A percentile compares a stretch with the other conserved stretches of the same genome.
Conservation (phyloP, 2,329 filamentous ascomycete genomes). For the Ophiostoma triangulosporum region DNA sequence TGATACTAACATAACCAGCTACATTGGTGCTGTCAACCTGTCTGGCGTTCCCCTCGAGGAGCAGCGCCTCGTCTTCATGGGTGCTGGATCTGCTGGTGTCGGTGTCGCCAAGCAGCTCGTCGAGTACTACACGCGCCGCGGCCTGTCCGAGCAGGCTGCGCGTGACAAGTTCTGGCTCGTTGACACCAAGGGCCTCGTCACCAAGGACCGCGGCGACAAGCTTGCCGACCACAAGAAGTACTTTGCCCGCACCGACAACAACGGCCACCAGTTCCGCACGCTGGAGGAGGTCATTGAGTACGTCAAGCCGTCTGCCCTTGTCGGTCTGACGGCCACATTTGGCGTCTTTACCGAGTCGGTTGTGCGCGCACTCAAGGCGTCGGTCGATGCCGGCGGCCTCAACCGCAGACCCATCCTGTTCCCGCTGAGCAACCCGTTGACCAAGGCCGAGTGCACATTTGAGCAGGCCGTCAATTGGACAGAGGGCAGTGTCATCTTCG, state of each 20-base stretch:
- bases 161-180: constrained; percentile 93
- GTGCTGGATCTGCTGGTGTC: constrained; percentile 87
- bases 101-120: constrained; percentile 97
- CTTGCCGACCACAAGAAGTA: constrained; percentile 81
- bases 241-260: constrained; percentile 52
- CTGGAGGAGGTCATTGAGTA: constrained; percentile 88
- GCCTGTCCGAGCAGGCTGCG: constrained; percentile 76
- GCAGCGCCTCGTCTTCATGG: constrained; percentile 91
- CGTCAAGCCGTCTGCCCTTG: constrained; percentile 85
- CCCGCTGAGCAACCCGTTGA: constrained; percentile 89
- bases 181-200: constrained; percentile 92
- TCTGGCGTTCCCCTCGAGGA: constrained; percentile 77
- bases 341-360: constrained; percentile 87
- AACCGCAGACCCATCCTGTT: constrained; percentile 84
- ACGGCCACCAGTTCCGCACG: constrained; percentile 57
- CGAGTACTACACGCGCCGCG: constrained; percentile 89
- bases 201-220: constrained; percentile 81
- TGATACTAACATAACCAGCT: constrained; percentile 26
- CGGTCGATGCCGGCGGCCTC: constrained; percentile 46
- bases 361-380: constrained; percentile 54
- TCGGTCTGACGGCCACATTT: constrained; percentile 88
- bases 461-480: constrained; percentile 87
- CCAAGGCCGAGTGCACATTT: constrained; percentile 95
- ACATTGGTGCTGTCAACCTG: constrained; percentile 63
- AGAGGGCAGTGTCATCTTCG: constrained; percentile 82